Conservation (phyloP, 108 stramenopile genomes). For the Schizochytrium sp. region DNA sequence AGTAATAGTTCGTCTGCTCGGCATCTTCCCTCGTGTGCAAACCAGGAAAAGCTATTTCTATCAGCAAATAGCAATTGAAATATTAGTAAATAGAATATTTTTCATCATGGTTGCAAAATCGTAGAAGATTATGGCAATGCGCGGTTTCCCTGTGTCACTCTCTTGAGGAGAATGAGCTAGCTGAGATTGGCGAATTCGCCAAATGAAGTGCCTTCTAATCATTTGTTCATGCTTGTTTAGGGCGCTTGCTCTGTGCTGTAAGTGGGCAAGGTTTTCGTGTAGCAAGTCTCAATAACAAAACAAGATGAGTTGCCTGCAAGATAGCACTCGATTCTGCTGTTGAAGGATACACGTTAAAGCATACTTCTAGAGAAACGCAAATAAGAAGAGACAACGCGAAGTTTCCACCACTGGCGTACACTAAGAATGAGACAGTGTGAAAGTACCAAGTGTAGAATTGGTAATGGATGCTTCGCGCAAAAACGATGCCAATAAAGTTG, state of each 20-base stretch:
- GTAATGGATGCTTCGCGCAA: slow-evolving; percentile 94
- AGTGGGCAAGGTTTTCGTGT: neutral
- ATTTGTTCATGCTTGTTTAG: neutral
- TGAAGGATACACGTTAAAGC: slow-evolving; percentile 91
- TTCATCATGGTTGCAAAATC: too few relatives aligned
- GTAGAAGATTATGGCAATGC: too few relatives aligned
- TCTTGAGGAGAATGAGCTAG: too few relatives aligned
- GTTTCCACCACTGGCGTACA: slow-evolving; percentile 58
- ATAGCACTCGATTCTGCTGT: slow-evolving; percentile 83
- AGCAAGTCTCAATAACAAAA: slow-evolving; percentile 67
- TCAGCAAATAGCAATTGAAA: too few relatives aligned
- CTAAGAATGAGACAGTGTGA: slow-evolving; percentile 83
- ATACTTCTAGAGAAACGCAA: slow-evolving; percentile 80
- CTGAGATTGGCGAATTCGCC: too few relatives aligned
- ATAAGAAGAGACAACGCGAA: slow-evolving; percentile 65
- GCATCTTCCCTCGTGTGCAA: too few relatives aligned
- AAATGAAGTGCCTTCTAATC: too few relatives aligned
- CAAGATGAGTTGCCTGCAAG: slow-evolving; percentile 83
- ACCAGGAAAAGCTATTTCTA: too few relatives aligned
- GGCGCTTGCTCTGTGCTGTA: neutral
- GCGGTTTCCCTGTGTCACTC: too few relatives aligned
- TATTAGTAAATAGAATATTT: too few relatives aligned
- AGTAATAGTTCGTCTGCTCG: too few relatives aligned
- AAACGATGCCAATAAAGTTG: slow-evolving; percentile 93
- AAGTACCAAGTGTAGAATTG: slow-evolving; percentile 98